Conservation (phyloP, 495 filamentous ascomycete species). For the Lineolata rhizophorae region DNA sequence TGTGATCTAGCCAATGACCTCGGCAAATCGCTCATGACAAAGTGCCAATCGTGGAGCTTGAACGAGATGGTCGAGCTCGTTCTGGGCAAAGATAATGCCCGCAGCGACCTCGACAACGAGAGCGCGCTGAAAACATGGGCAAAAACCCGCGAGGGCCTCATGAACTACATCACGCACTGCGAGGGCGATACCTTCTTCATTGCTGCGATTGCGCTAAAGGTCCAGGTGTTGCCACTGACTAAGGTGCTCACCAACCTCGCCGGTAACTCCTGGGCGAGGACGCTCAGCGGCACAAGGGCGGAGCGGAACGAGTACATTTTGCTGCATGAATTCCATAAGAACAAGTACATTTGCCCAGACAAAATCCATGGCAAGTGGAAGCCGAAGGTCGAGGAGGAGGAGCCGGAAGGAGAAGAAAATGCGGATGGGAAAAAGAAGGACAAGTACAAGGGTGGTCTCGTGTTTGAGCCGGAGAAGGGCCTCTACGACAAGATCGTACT, state of each 20-base stretch:
- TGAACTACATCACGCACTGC: conserved; percentile 83
- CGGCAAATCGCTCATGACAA: conserved; percentile 90
- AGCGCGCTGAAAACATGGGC: conserved; percentile 76
- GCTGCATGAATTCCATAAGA: conserved; percentile 83
- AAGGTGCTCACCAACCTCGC: conserved; percentile 93
- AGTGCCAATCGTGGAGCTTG: conserved; percentile 93
- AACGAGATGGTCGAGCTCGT: conserved; percentile 93
- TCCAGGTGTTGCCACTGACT: conserved; percentile 81
- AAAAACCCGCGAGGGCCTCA: conserved; percentile 55
- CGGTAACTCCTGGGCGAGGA: conserved; percentile 95
- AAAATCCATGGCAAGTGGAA: conserved; percentile 56
- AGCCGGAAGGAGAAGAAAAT: conserved; percentile 49
- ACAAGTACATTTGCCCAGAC: conserved; percentile 95
- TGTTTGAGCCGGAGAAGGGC: conserved; percentile 94
- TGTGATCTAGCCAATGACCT: conserved; percentile 94
- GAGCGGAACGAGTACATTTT: conserved; percentile 99
- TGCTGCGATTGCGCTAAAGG: conserved; percentile 62
- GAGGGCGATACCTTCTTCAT: conserved; percentile 94
- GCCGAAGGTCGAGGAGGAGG: conserved; percentile 42
- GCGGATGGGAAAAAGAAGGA: conserved; percentile 80
- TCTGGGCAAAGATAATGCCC: conserved; percentile 40
- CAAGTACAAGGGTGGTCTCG: conserved; percentile 94
- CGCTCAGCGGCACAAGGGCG: conserved; percentile 80
- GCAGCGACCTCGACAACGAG: conserved; percentile 74
- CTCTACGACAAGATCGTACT: conserved; percentile 92